Base-by-base conservation (phyloP, 176 grass and related monocot genomes). In the Eleusine coracana region DNA sequence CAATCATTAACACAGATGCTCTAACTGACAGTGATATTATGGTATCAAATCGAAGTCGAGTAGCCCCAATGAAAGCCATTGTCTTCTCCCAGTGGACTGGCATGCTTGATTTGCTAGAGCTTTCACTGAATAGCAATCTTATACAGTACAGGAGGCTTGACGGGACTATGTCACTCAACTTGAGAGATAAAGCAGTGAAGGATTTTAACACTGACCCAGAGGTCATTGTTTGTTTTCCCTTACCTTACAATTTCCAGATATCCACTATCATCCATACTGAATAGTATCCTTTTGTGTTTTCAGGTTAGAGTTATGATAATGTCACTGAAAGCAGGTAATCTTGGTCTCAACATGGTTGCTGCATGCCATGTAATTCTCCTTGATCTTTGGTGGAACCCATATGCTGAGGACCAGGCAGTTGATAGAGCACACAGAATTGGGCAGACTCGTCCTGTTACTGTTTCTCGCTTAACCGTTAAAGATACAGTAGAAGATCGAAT, bases 41-140 rank as follows among this genome's bases (percentile, higher is more conserved):
- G 10, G 82, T 83, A 60, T 80, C 84, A 71, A 91, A 85, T 68
- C 71, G 62, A 69, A 89, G 66, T 65, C 76, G 38, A 71, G 68
- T 42, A 41, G 86, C 68, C 44, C 97, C 93, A 16, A 82, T 80
- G n/a, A 99, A 99, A 82, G 97, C 97, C 20, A 99, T 99, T 66
- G 89, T 99, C 69, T 99, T 99, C 78, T 96, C 97, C 15, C 97
- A 99, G 76, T 99, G 97, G 97, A 99, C 97, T 82, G 92, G 97
- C 70, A 99, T 99, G 97, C 75, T 99, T 23, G 85, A 99, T 89
- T 86, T 99, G 83, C 73, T 99, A 56, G 97, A 99, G 78, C 31
- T 89, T 86, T 92, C 87, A 73, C 73, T 99, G 75, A 99, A 99
- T 79, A 74, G 28, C 42, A 88, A 85, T 77, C 86, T 92, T 82